Base-by-base conservation (phyloP, 257 asterid species). In the Capsicum rhomboideum region DNA sequence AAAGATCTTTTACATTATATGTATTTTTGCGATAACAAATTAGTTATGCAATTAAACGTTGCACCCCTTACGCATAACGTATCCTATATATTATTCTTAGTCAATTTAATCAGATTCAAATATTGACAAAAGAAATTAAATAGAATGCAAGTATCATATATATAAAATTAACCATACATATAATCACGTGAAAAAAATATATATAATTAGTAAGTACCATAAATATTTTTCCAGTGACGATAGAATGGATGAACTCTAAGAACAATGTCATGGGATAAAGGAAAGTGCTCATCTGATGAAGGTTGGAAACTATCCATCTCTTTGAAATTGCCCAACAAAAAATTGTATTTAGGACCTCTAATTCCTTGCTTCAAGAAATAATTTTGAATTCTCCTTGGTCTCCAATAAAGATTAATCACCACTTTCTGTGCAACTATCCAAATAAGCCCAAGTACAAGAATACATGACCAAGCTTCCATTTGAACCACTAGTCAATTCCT, bases 241-340 rank as follows among this genome's bases (percentile, higher is more conserved):
- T 96, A 96, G 90, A 94, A 96, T 20, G 97, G 87, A 55, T 94
- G 95, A 11, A 92, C 99, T 68, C 98, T 91, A 1, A 98, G 98
- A 20, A 96, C 97, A 16, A 96, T 92, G 87, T 94, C 92, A 90
- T 96, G 99, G 4, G 98, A 90, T 69, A 84, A 89, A 74, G 94
- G 88, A 91, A 96, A 89, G 8, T 95, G 49, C 58, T 90, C 95
- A 71, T 31, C 21, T 21, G 94, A 80, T 3, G 98, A 89, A 79
- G 94, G 61, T 58, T 89, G 90, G 44, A 96, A 89, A 87, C 88
- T 88, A 2, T 91, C 92, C 54, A 96, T 86, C 85, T 96, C 99
- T 87, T 91, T 94, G n/a, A 96, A 84, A 84, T 93, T 96, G 14
- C 98, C 99, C 68, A 93, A 63, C 72, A 96, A 85, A 82, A 94